A percentile compares a stretch with the other conserved stretches of the same genome.
These are phyloP conservation scores for Colletotrichum musae DNA, from an alignment of 2,329 filamentous ascomycete genomes.

Conservation along the genomic window DNA sequence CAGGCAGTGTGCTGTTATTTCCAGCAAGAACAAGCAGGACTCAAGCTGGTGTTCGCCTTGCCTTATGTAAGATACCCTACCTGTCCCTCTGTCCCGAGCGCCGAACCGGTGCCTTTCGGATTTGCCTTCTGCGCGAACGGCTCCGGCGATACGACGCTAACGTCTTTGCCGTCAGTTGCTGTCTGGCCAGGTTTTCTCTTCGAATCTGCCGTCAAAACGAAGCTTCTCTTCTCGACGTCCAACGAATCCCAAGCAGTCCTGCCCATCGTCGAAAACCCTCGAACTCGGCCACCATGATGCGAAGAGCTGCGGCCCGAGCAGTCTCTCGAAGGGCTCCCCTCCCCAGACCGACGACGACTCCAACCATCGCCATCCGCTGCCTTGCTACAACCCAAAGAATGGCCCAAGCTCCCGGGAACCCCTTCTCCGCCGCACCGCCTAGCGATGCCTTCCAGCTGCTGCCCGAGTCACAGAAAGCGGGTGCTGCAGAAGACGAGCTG, in stretches of 20 bases:
- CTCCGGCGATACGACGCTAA: slow-evolving; percentile 18
- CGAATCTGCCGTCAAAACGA: not conserved
- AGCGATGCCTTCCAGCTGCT: slow-evolving; percentile 90
- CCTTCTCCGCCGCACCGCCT: slow-evolving; percentile 51
- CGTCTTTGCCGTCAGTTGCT: not conserved
- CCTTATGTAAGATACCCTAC: slow-evolving; percentile 16
- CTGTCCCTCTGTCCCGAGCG: not conserved
- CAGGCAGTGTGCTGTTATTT: slow-evolving; percentile 20
- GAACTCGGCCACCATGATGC: slow-evolving; percentile 48
- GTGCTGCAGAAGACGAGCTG: slow-evolving; percentile 85
- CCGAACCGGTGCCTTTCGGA: slow-evolving; percentile 24
- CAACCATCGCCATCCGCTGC: slow-evolving; percentile 46
- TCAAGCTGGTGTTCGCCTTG: not conserved
- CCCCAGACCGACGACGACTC: slow-evolving; percentile 38
- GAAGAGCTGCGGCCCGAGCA: slow-evolving; percentile 49
- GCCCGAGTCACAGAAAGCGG: slow-evolving; percentile 81
- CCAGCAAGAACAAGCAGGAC: not conserved
- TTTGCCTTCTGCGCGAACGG: slow-evolving; percentile 6
- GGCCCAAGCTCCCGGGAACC: slow-evolving; percentile 42
- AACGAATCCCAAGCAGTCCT: not conserved
- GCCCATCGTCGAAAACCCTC: not conserved
- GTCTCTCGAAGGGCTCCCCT: slow-evolving; percentile 49
- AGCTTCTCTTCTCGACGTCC: not conserved
- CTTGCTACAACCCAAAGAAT: slow-evolving; percentile 52
- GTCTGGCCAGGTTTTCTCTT: not conserved